A percentile compares a stretch with the other conserved stretches of the same genome.
Evolutionary conservation across 768 basidiomycete genomes (phyloP).

Genomic region (Lactarius tabidus): DNA sequence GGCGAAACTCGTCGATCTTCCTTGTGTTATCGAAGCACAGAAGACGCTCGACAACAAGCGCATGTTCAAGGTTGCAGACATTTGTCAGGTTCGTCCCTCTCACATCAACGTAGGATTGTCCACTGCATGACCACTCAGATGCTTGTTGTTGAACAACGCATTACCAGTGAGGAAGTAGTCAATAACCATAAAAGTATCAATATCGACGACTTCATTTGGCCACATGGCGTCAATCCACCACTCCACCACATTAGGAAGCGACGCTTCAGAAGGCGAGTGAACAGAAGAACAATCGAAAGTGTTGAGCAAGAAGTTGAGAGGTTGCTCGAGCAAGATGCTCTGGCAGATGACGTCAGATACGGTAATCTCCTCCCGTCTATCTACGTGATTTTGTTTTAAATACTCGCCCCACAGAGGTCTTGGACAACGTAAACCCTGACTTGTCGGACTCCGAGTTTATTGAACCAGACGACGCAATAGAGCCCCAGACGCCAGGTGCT

Average conservation of each 20-base stretch:
- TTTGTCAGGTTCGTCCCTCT: slow-evolving; percentile 73
- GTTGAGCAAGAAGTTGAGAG: slow-evolving; percentile 92
- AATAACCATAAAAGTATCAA: slow-evolving; percentile 68
- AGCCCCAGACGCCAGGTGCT: slow-evolving; percentile 70
- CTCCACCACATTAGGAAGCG: slow-evolving; percentile 86
- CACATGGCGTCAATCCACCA: slow-evolving; percentile 93
- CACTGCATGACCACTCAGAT: slow-evolving; percentile 51
- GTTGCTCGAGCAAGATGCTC: slow-evolving; percentile 72
- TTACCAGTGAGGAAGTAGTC: slow-evolving; percentile 65
- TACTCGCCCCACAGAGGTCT: slow-evolving; percentile 50
- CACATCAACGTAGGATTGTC: slow-evolving; percentile 19
- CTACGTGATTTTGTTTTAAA: background rate
- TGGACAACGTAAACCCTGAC: slow-evolving; percentile 89
- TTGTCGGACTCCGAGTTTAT: slow-evolving; percentile 86
- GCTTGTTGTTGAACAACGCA: slow-evolving; percentile 80
- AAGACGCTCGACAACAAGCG: slow-evolving; percentile 96
- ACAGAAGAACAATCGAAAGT: slow-evolving; percentile 85
- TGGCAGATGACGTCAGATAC: slow-evolving; percentile 72
- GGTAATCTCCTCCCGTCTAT: slow-evolving; percentile 39
- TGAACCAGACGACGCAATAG: slow-evolving; percentile 55
- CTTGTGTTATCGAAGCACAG: slow-evolving; percentile 90
- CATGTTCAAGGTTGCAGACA: slow-evolving; percentile 98
- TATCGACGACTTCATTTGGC: slow-evolving; percentile 96
- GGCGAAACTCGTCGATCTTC: slow-evolving; percentile 93
- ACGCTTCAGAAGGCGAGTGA: slow-evolving; percentile 87